A percentile compares a stretch with the other conserved stretches of the same genome.
Conservation (phyloP, 768 basidiomycete species). For the Macrolepiota albuminosa region DNA sequence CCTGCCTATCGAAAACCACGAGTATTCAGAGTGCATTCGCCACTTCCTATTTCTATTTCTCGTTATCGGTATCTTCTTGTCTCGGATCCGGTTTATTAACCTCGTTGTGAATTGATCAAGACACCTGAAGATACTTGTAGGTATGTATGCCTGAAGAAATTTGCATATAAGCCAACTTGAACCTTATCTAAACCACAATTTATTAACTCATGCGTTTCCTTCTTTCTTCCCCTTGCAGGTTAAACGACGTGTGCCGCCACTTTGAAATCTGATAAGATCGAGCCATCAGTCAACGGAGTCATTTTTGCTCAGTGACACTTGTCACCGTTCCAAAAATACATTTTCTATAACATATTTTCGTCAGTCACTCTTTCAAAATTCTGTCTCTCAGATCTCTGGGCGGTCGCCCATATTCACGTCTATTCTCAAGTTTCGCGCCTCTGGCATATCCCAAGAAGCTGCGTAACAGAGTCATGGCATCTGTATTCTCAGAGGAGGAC, state of each 20-base stretch:
- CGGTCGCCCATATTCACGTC: conserved; percentile 11
- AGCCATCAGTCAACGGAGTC: background rate
- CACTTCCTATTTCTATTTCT: background rate
- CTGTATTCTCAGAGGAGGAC: conserved; percentile 30
- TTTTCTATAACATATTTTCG: background rate
- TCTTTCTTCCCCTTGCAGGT: background rate
- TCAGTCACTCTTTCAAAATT: conserved; percentile 12
- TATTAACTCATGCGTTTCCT: background rate
- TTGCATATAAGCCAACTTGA: background rate
- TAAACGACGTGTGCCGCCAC: background rate
- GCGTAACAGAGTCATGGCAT: conserved; percentile 10
- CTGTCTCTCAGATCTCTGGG: conserved; percentile 12
- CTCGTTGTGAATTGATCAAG: background rate
- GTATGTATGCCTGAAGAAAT: background rate
- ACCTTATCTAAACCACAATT: background rate
- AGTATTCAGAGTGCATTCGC: background rate
- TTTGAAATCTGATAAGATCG: conserved; percentile 1
- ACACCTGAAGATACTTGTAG: background rate
- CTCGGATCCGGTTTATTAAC: background rate
- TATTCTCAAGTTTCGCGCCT: conserved; percentile 5
- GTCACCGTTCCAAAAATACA: background rate
- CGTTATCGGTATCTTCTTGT: background rate
- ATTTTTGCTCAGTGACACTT: background rate
- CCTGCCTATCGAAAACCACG: background rate
- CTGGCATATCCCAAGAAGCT: background rate